Evolutionary conservation across 169 alveolate genomes (phyloP), one percentile per base, ranked within the genome.

Genomic region (Cystoisospora suis): DNA sequence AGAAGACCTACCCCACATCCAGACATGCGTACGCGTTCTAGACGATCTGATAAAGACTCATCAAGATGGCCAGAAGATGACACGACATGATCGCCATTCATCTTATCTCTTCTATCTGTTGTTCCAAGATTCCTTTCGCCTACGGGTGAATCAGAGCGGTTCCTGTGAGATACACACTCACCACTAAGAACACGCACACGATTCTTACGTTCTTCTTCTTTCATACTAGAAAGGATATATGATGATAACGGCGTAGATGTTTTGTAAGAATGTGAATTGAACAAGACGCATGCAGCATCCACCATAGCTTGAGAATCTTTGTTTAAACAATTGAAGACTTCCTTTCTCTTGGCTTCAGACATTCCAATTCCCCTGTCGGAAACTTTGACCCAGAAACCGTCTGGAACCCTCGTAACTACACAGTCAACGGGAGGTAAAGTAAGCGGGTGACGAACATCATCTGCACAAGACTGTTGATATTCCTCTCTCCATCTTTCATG

Each of bases 351-450:
- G 36, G 23, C 53, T 34, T 2, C 53, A 38, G 38, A 5, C 9
- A 72, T 72, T 34, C 83, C 83, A 29, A 72, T 56, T 38, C 83
- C 83, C 3, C 83, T n/a, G 45, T 72, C 83, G 20, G 83, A 72
- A 0, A 72, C 32, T 6, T 56, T 46, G 6, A 72, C 42, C 83
- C 83, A 72, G 36, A 40, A n/a, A 29, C 83, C 83, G 17, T 56
- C 83, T 17, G 83, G 53, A 29, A 34, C 83, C 1, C 42, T 46
- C 56, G 23, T 2, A 1, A 72, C 32, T 17, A 34, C 53, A 53
- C 83, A 72, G 56, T 72, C 83, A 0, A 72, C 83, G 58, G 80
- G 80, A 5, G 56, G 15, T 27, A 15, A 23, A 12, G 12, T 12
- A 12, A 15, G 65, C 23, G 12, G 65, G 29, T 53, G 65, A 15